Evolutionary conservation across 768 basidiomycete species (phyloP), one percentile per base, ranked within the genome.

Genomic region (Naganishia vaughanmartiniae): DNA sequence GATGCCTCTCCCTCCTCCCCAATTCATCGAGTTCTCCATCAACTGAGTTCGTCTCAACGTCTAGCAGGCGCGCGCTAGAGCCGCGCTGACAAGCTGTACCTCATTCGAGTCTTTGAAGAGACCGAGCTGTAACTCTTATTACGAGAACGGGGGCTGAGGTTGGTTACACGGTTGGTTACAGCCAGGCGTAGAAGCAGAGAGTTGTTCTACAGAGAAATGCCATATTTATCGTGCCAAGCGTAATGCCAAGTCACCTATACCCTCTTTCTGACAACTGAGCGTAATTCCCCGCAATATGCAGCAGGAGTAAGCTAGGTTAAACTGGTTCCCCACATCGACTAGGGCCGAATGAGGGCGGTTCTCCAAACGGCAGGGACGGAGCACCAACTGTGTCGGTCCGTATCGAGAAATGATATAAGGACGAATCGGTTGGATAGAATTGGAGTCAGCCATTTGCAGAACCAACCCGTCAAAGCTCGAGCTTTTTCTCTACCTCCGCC

Each of bases 331-430:
- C 39, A 42, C 39, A 42, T 42, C 15, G 15, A 9, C 39, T 7
- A 15, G 39, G 9, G 15, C 9, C 39, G 7, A 9, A 15, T 42
- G 39, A 42, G 39, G 39, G n/a, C n/a, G n/a, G 42, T 42, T 36
- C 42, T 15, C 42, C 42, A 42, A 7, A 42, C 42, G 17, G 42
- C 42, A 2, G 10, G 15, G 39, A 36, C 30, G 60, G 60, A 45
- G 60, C 60, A 21, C 60, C 42, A 26, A 15, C 34, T n/a, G 4
- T 45, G 60, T 4, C 60, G 10, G 24, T 12, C 24, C 46, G 39
- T 12, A 63, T 10, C 14, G 39, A 36, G 19, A 42, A 58, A 63
- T 45, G 60, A 63, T 63, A 63, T 63, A 63, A 63, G 60, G 60
- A 63, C 28, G 39, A 45, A n/a, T 26, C 60, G 60, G 60, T 28